Percentiles rank a stretch among this genome's conserved stretches.
These are phyloP conservation scores for Sideroxylon spinosum DNA, from an alignment of 179 eudicot genomes.

Conservation along the genomic window DNA sequence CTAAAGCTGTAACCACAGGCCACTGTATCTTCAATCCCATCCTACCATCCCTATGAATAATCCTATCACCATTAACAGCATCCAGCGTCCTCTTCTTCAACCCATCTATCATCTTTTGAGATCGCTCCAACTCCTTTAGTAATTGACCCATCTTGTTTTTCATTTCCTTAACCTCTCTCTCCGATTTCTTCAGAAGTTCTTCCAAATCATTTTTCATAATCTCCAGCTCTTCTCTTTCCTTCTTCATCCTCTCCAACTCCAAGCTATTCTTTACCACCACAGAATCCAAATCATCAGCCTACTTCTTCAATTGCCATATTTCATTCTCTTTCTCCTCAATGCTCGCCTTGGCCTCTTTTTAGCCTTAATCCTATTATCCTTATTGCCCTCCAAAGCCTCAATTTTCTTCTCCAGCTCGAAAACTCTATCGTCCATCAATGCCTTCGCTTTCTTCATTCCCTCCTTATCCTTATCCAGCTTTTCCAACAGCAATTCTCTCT, in stretches of 20 bases:
- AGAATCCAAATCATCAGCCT: slow-evolving; percentile 17
- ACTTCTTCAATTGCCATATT: slow-evolving; percentile 9
- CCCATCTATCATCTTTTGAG: slow-evolving; percentile 20
- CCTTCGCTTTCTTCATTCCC: background rate
- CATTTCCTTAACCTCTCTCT: slow-evolving; percentile 26
- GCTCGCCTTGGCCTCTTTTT: slow-evolving; percentile 18
- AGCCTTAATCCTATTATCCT: slow-evolving; percentile 8
- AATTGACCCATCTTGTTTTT: slow-evolving; percentile 18
- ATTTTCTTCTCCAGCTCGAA: slow-evolving; percentile 22
- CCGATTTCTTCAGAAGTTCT: slow-evolving; percentile 24
- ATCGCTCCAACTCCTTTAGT: slow-evolving; percentile 21
- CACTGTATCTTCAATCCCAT: slow-evolving; percentile 24
- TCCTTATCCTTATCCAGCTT: slow-evolving; percentile 14
- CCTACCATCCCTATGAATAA: slow-evolving; percentile 13
- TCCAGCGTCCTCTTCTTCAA: slow-evolving; percentile 20
- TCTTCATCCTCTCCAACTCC: slow-evolving; percentile 23
- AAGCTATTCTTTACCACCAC: slow-evolving; percentile 8
- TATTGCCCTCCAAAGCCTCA: slow-evolving; percentile 26
- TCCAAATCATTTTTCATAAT: slow-evolving; percentile 22
- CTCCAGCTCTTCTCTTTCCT: slow-evolving; percentile 26
- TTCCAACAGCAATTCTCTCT: slow-evolving; percentile 32
- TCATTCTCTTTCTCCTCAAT: slow-evolving; percentile 29
- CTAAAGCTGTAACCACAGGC: slow-evolving; percentile 32
- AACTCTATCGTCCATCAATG: slow-evolving; percentile 7
- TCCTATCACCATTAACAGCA: slow-evolving; percentile 7